Evolutionary conservation across 345 rosid species (phyloP).

Genomic region (Adansonia digitata): DNA sequence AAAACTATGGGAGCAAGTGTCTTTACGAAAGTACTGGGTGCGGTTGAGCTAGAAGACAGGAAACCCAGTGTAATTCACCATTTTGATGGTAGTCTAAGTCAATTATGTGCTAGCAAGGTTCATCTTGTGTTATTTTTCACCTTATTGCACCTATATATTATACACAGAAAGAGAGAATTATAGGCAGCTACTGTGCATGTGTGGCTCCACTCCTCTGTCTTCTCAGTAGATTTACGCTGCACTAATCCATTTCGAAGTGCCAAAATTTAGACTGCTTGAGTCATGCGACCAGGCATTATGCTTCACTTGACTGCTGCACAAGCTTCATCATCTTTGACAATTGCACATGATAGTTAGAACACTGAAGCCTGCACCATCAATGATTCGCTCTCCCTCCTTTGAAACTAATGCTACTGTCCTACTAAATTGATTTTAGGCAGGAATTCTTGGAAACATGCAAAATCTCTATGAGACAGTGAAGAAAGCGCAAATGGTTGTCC

Average conservation of each 20-base stretch:
- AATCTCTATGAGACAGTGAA: conserved; percentile 85
- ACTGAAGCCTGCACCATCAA: not conserved
- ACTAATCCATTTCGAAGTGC: not conserved
- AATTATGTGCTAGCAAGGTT: not conserved
- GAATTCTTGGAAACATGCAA: conserved; percentile 86
- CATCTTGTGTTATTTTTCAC: not conserved
- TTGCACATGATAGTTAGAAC: not conserved
- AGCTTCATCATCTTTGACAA: not conserved
- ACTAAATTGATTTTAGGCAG: conserved; percentile 52
- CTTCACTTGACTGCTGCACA: not conserved
- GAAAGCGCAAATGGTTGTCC: conserved; percentile 95
- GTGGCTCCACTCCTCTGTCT: not conserved
- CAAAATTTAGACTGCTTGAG: not conserved
- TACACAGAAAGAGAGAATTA: not conserved
- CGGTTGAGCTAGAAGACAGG: not conserved
- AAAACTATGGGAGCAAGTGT: not conserved
- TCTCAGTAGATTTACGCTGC: not conserved
- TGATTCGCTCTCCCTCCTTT: not conserved
- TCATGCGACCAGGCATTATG: not conserved
- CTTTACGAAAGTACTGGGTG: not conserved
- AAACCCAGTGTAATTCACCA: not conserved
- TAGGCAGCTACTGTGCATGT: not conserved
- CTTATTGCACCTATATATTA: not conserved
- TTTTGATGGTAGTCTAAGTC: not conserved
- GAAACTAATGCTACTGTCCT: conserved; percentile 16